A percentile compares a stretch with the other conserved stretches of the same genome.
Evolutionary conservation across 495 filamentous ascomycete genomes (phyloP).

Genomic region (Achaetomiella virescens): DNA sequence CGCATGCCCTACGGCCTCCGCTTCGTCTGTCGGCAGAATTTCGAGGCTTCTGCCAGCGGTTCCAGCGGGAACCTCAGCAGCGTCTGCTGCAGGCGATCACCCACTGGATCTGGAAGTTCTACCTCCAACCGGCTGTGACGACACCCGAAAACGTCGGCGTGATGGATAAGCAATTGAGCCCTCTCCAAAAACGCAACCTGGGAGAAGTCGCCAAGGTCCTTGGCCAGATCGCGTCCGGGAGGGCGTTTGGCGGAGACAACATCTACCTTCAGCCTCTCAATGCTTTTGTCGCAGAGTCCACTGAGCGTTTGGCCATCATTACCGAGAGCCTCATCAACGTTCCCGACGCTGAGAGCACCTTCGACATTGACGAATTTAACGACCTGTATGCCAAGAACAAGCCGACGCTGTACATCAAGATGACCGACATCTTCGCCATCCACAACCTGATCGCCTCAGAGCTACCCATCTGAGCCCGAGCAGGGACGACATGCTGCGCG

Average conservation of each 20-base stretch:
- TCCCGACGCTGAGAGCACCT: conserved; percentile 78
- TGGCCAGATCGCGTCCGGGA: conserved; percentile 75
- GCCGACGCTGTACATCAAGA: conserved; percentile 96
- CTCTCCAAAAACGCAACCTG: conserved; percentile 89
- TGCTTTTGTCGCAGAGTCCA: conserved; percentile 77
- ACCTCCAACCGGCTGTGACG: conserved; percentile 80
- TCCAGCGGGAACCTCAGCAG: conserved; percentile 70
- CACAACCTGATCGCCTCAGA: conserved; percentile 82
- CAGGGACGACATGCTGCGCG: conserved; percentile 82
- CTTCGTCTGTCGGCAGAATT: conserved; percentile 81
- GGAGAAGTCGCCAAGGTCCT: conserved; percentile 87
- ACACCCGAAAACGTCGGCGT: conserved; percentile 88
- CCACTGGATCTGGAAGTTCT: conserved; percentile 89
- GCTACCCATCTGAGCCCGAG: conserved; percentile 66
- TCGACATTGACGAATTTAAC: conserved; percentile 98
- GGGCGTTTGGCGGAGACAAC: conserved; percentile 87
- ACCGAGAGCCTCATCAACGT: conserved; percentile 72
- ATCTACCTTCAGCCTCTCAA: conserved; percentile 94
- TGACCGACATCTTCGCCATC: conserved; percentile 94
- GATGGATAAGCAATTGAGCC: conserved; percentile 76
- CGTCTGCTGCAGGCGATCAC: conserved; percentile 76
- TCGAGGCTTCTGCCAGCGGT: conserved; percentile 69
- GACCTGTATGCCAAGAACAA: conserved; percentile 94
- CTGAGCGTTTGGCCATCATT: conserved; percentile 70
- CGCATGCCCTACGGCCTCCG: conserved; percentile 91